Base-by-base conservation (phyloP, 2,329 filamentous ascomycete species). In the Fusarium illudens region DNA sequence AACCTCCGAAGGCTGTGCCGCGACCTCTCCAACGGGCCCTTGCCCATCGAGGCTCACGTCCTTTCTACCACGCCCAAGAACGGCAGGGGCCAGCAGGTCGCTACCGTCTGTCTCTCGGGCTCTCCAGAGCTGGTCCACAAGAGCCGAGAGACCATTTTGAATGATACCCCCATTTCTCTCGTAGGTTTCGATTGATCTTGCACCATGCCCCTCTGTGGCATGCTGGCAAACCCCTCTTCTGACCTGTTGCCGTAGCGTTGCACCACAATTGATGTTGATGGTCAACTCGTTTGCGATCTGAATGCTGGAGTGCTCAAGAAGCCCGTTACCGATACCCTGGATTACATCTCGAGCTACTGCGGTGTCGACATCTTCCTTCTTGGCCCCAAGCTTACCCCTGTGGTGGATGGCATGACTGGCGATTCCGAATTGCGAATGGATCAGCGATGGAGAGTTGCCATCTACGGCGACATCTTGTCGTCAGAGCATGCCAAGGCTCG, bases 331-430 rank as follows among this genome's bases (percentile, higher is more conserved):
- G 89, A 93, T 67, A 93, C 95, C 73, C 87, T 99, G 72, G 93
- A 98, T 79, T 90, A 91, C 67, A 91, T 97, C 75, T 92, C 96
- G 11, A 87, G 85, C 70, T 96, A 92, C 76, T 97, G 94, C 65
- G 96, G 96, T 53, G 95, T 97, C 56, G 96, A 99, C 79, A 96
- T 99, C 72, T 99, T 99, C 80, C 84, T 99, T 50, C 87, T 99
- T 52, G 94, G 94, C 60, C 94, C 96, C 4, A 97, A 96, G 79
- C 86, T 94, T 68, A 90, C 91, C 27, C 91, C 92, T 12, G 90
- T 96, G 71, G 89, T 91, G 44, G 89, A 91, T 58, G 86, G 89
- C 37, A 84, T 92, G 67, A 92, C 92, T 46, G 93, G 92, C 69
- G 92, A 93, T 75, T 89, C 89, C 34, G 90, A 96, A 75, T 90